Conservation (phyloP, 1,284 basidiomycete species). For the Polyporus tsugae region DNA sequence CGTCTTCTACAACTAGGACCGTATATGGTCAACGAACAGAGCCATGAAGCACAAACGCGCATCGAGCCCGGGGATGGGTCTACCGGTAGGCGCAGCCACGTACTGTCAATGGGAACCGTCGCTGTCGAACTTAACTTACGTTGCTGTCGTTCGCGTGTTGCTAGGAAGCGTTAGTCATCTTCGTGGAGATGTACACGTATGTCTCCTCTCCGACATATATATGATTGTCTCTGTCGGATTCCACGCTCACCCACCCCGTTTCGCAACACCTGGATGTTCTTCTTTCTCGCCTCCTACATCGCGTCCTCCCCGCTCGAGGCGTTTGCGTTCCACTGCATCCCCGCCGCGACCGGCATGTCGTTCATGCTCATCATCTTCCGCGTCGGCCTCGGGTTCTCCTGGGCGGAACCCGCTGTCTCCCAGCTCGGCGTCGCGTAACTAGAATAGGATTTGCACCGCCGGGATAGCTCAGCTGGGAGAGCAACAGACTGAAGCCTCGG, state of each 20-base stretch:
- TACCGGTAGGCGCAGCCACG: conserved; percentile 14
- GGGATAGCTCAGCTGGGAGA: conserved; percentile 82
- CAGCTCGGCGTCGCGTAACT: background rate
- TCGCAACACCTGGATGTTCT: conserved; percentile 27
- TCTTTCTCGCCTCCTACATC: conserved; percentile 27
- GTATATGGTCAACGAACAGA: conserved; percentile 29
- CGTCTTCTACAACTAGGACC: conserved; percentile 2
- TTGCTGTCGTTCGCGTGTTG: background rate
- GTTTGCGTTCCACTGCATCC: conserved; percentile 30
- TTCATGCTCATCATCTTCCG: conserved; percentile 34
- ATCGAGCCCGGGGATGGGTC: conserved; percentile 9
- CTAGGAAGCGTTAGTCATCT: conserved; percentile 28
- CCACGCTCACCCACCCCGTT: background rate
- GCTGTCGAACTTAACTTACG: background rate
- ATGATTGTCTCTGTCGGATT: background rate
- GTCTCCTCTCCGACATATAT: background rate
- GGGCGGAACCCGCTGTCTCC: conserved; percentile 15
- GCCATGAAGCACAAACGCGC: conserved; percentile 24
- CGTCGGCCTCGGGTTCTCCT: conserved; percentile 32
- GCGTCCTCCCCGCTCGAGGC: conserved; percentile 25
- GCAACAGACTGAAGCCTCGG: conserved; percentile 76
- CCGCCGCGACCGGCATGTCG: conserved; percentile 30
- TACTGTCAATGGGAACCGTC: too few relatives aligned
- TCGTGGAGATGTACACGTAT: conserved; percentile 31
- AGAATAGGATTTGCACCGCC: too few relatives aligned